phyloP scores from a whole-genome alignment of 2,329 filamentous ascomycete species.

The Alternaria burnsii region DNA sequence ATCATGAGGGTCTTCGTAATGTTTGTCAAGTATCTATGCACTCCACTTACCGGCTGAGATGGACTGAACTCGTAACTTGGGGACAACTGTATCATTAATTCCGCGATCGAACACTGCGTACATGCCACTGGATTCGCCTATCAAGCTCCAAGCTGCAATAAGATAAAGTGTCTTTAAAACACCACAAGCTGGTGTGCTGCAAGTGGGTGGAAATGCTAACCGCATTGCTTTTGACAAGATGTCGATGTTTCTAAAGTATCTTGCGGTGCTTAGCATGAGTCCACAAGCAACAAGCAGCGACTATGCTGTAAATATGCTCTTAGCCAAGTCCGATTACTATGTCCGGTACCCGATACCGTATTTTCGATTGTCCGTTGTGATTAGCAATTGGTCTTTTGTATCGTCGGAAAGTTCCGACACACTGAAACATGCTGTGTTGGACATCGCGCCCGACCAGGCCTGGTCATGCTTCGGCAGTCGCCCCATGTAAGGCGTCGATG shows the following conservation, averaged over 20 bases:
- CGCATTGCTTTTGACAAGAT: background rate
- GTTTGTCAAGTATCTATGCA: background rate
- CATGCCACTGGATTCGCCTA: background rate
- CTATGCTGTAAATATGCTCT: background rate
- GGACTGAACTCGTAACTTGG: background rate
- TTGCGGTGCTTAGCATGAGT: background rate
- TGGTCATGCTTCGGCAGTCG: slow-evolving; percentile 8
- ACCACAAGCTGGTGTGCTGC: background rate
- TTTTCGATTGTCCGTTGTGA: background rate
- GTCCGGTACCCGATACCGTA: background rate
- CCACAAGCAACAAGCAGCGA: background rate
- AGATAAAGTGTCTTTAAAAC: background rate
- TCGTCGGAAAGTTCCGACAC: slow-evolving; percentile 7
- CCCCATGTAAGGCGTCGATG: background rate
- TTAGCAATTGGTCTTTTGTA: background rate
- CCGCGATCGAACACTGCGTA: background rate
- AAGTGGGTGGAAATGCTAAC: background rate
- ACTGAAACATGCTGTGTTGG: slow-evolving; percentile 21
- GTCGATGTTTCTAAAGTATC: background rate
- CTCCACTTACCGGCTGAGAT: background rate
- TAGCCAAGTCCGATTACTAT: background rate
- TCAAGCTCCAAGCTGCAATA: background rate
- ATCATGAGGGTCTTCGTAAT: background rate
- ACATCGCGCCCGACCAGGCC: background rate
- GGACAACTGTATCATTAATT: background rate